phyloP scores from a whole-genome alignment of 345 rosid species.

The Physaria fendleri region DNA sequence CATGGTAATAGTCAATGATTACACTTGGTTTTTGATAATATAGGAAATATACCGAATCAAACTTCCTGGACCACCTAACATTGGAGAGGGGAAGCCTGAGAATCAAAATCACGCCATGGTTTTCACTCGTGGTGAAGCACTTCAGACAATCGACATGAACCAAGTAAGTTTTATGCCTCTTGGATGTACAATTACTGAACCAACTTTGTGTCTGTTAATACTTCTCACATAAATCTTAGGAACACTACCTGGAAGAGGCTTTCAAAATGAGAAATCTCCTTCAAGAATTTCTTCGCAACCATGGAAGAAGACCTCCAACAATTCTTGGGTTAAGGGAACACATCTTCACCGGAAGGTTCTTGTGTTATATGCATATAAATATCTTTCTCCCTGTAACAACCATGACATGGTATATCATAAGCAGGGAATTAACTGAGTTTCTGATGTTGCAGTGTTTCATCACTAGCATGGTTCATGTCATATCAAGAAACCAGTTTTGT shows the following conservation, averaged over 20 bases:
- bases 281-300: conserved; percentile 73
- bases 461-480: conserved; percentile 99
- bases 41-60: conserved; percentile 87
- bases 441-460: conserved; percentile 71
- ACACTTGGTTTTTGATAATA: background rate
- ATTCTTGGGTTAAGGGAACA: conserved; percentile 91
- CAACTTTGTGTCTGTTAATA: conserved; percentile 14
- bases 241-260: conserved; percentile 89
- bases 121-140: conserved; percentile 95
- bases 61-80: conserved; percentile 91
- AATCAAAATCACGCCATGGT: conserved; percentile 90
- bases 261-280: conserved; percentile 94
- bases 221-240: conserved; percentile 42
- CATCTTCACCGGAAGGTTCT: conserved; percentile 97
- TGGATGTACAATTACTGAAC: conserved; percentile 1
- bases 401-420: background rate
- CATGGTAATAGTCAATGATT: background rate
- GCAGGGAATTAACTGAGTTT: conserved; percentile 5
- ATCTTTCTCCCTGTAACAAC: background rate
- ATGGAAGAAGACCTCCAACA: conserved; percentile 71
- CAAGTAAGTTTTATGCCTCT: conserved; percentile 45
- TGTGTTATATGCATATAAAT: background rate
- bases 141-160: conserved; percentile 96
- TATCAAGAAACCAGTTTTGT: conserved; percentile 97
- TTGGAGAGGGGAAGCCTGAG: conserved; percentile 99